phyloP scores from a whole-genome alignment of 2,329 filamentous ascomycete genomes.

The Exophiala calicioides region DNA sequence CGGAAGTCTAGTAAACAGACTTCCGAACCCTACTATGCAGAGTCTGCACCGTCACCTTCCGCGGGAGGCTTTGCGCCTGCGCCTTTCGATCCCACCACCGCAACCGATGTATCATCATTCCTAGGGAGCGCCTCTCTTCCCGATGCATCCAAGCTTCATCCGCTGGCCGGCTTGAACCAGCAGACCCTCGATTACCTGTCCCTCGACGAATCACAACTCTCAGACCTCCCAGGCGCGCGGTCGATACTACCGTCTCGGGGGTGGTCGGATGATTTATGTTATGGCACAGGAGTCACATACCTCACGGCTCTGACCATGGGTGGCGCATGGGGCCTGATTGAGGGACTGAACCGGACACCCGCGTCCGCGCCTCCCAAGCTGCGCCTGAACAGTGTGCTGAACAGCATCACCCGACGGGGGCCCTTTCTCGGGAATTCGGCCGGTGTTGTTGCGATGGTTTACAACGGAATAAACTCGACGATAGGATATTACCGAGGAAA shows the following conservation, averaged over 20 bases:
- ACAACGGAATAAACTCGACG: conserved; percentile 88
- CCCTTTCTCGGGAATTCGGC: conserved; percentile 96
- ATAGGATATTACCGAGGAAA: conserved; percentile 78
- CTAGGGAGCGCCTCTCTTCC: conserved; percentile 73
- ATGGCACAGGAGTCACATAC: conserved; percentile 94
- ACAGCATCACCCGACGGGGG: conserved; percentile 87
- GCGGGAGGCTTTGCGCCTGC: conserved; percentile 49
- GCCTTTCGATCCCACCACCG: conserved; percentile 66
- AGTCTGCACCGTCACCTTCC: conserved; percentile 36
- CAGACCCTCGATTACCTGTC: conserved; percentile 93
- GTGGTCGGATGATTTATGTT: conserved; percentile 97
- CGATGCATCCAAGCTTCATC: conserved; percentile 87
- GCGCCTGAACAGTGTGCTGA: conserved; percentile 89
- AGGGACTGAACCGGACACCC: conserved; percentile 75
- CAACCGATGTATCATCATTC: conserved; percentile 83
- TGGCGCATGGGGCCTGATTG: conserved; percentile 87
- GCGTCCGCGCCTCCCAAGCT: conserved; percentile 81
- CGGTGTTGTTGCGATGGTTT: conserved; percentile 91
- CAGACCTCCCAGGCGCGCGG: conserved; percentile 79
- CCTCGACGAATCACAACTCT: conserved; percentile 87
- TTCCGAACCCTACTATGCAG: conserved; percentile 46
- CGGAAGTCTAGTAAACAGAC: conserved; percentile 49
- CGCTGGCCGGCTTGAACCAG: conserved; percentile 87
- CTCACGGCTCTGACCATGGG: conserved; percentile 81
- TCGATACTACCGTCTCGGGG: conserved; percentile 91